Percentiles rank a stretch among this genome's conserved stretches.
phyloP scores from a whole-genome alignment of 1,284 basidiomycete species.

The Caloboletus firmus region DNA sequence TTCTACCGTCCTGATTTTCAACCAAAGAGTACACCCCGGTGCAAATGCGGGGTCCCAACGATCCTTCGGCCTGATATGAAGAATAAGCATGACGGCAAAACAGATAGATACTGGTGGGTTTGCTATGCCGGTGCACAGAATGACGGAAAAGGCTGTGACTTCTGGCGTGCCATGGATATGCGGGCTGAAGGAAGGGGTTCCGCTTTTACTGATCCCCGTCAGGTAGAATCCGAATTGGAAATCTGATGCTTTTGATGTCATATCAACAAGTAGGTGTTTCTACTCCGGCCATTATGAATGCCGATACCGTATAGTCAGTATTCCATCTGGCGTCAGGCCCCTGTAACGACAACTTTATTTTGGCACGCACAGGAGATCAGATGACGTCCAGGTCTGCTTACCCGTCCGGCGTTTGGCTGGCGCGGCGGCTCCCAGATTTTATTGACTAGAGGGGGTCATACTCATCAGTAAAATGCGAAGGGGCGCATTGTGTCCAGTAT shows the following conservation, averaged over 20 bases:
- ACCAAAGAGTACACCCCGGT: slow-evolving; percentile 66
- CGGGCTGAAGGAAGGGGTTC: slow-evolving; percentile 69
- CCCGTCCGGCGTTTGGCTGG: not conserved
- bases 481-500: not conserved
- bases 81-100: slow-evolving; percentile 48
- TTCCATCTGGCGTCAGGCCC: not conserved
- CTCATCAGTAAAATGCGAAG: slow-evolving; percentile 1
- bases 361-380: not conserved
- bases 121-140: slow-evolving; percentile 83
- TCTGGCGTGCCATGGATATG: slow-evolving; percentile 82
- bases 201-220: slow-evolving; percentile 31
- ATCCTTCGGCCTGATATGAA: slow-evolving; percentile 82
- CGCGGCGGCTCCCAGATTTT: not conserved
- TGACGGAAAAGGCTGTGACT: slow-evolving; percentile 80
- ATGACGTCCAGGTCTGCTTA: not conserved
- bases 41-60: slow-evolving; percentile 79
- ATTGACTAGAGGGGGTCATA: not conserved
- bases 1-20: slow-evolving; percentile 87
- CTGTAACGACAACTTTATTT: not conserved
- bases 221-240: slow-evolving; percentile 30
- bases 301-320: slow-evolving; percentile 1
- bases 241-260: slow-evolving; percentile 29
- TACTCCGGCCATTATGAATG: not conserved
- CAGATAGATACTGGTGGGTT: slow-evolving; percentile 80
- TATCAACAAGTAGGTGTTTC: slow-evolving; percentile 6